Conservation (phyloP, 257 asterid species). For the Solanum arcanum region DNA sequence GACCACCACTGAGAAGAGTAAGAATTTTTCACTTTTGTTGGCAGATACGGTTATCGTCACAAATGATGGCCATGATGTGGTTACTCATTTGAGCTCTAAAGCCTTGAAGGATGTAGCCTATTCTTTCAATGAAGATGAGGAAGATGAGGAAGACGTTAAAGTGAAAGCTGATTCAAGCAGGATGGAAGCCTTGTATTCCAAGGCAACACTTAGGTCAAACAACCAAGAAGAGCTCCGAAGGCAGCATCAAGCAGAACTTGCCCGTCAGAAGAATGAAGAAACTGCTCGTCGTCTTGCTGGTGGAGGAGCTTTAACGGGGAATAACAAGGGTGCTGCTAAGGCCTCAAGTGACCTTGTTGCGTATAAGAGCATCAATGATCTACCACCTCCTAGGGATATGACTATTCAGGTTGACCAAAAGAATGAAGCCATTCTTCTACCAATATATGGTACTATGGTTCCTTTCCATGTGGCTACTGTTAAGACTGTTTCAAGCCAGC, state of each 20-base stretch:
- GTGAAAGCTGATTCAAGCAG: background rate
- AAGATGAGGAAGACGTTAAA: slow-evolving; percentile 2
- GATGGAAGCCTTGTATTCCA: slow-evolving; percentile 3
- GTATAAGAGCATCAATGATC: slow-evolving; percentile 14
- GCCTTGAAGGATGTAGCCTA: slow-evolving; percentile 18
- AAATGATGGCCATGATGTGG: slow-evolving; percentile 4
- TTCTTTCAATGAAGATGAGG: slow-evolving; percentile 20
- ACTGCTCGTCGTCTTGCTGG: slow-evolving; percentile 18
- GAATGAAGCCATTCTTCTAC: slow-evolving; percentile 15
- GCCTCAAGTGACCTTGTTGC: slow-evolving; percentile 12
- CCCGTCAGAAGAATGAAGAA: slow-evolving; percentile 21
- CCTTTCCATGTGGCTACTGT: slow-evolving; percentile 21
- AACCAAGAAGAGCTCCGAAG: slow-evolving; percentile 17
- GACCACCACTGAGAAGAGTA: slow-evolving; percentile 6
- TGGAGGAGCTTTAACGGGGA: background rate
- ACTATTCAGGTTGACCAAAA: slow-evolving; percentile 22
- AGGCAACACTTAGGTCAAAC: slow-evolving; percentile 18
- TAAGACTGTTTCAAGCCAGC: slow-evolving; percentile 21
- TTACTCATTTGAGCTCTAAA: slow-evolving; percentile 14
- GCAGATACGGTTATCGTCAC: slow-evolving; percentile 17
- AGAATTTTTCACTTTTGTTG: slow-evolving; percentile 6
- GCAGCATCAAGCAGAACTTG: slow-evolving; percentile 21
- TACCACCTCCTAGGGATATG: slow-evolving; percentile 16
- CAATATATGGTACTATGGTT: slow-evolving; percentile 16
- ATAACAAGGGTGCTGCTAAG: background rate